These are phyloP conservation scores for Metschnikowia arizonensis DNA, from an alignment of 805 yeast species.

Conservation along the genomic window DNA sequence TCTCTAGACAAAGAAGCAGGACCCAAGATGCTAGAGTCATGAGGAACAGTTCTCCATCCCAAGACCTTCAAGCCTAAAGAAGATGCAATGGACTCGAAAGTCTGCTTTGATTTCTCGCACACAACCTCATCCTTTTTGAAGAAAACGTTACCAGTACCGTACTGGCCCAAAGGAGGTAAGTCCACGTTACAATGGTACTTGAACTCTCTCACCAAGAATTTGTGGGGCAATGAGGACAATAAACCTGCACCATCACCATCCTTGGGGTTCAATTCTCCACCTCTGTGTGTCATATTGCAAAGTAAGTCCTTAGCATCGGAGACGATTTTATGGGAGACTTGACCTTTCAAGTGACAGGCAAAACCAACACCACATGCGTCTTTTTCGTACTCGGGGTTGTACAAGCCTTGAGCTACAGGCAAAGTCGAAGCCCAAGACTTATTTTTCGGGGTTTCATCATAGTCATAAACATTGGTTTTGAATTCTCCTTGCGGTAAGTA, in stretches of 20 bases:
- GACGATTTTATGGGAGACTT: constrained; percentile 83
- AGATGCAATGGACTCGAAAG: constrained; percentile 77
- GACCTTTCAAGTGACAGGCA: constrained; percentile 89
- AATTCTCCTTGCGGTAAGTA: constrained; percentile 40
- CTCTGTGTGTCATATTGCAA: constrained; percentile 98
- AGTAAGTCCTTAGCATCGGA: constrained; percentile 83
- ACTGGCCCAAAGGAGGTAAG: constrained; percentile 78
- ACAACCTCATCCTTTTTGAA: constrained; percentile 82
- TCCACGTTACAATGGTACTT: constrained; percentile 60
- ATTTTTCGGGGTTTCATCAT: constrained; percentile 75
- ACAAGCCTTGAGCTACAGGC: constrained; percentile 83
- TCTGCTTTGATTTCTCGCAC: constrained; percentile 62
- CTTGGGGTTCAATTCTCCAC: constrained; percentile 95
- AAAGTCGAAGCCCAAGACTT: constrained; percentile 88
- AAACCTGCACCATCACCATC: constrained; percentile 99
- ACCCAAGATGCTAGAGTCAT: constrained; percentile 89
- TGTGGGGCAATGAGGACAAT: constrained; percentile 87
- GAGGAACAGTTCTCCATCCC: constrained; percentile 95
- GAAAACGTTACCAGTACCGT: constrained; percentile 92
- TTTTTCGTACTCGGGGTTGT: constrained; percentile 89
- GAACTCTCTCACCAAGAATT: constrained; percentile 81
- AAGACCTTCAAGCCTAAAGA: constrained; percentile 75
- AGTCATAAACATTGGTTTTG: constrained; percentile 47
- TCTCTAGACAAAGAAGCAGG: constrained; percentile 93
- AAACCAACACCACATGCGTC: constrained; percentile 99